Base-by-base conservation (phyloP, 2,329 filamentous ascomycete species). In the Colletotrichum liriopes region DNA sequence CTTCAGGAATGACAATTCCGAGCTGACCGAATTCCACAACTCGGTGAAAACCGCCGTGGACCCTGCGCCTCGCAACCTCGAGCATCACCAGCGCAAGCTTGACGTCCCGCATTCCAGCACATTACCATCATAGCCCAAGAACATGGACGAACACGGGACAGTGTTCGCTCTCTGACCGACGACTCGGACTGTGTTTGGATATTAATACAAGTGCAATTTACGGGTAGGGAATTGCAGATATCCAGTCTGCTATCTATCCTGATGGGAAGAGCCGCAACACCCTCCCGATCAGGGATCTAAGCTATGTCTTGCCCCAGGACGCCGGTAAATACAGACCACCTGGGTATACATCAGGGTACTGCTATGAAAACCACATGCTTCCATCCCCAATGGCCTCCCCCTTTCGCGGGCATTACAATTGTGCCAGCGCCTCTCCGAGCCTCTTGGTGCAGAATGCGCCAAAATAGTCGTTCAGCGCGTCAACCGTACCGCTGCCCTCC, bases 391-490 rank as follows among this genome's bases (percentile, higher is more conserved):
- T 37, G 35, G 8, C 35, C 35, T 11, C 11, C 35, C 35, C 35
- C 35, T 2, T 37, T 12, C 11, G 11, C 2, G 20, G 12, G 14
- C 47, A n/a, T 77, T 75, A 87, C 65, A 87, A 75, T 69, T 84
- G 83, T 4, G 85, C 78, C 61, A 76, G 77, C 3, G 76, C 75
- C 35, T 81, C 80, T 4, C 86, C 85, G 23, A 89, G 75, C 69
- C 84, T 86, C 84, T 93, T 94, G 14, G 90, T 89, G 66, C 88
- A 89, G 77, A 97, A 95, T 1, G 91, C 82, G 6, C 87, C 87
- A 82, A 98, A 98, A 80, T 97, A 98, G 74, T 89, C 87, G 78
- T 98, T 94, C 76, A 98, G 84, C 20, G 92, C 94, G 77, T 97
- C 93, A 0, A 94, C 91, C 0, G 95, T 98, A 20, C 91, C 94